Percentiles rank a stretch among this genome's conserved stretches.
Evolutionary conservation across 2,329 filamentous ascomycete genomes (phyloP).

Genomic region (Aspergillus unguis): DNA sequence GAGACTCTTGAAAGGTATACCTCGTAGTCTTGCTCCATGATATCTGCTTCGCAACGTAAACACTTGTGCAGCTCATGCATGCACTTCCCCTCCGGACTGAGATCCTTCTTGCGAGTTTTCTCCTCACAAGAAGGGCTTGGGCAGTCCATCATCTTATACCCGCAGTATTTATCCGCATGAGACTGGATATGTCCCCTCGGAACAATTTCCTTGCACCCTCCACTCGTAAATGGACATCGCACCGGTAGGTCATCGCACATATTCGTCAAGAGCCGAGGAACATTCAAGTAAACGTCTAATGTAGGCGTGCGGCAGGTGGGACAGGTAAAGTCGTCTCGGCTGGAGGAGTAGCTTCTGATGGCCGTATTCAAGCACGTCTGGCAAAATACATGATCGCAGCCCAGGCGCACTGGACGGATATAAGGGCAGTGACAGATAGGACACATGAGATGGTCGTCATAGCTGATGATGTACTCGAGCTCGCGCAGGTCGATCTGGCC

Average conservation of each 20-base stretch:
- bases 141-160: constrained; percentile 54
- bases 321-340: constrained; percentile 45
- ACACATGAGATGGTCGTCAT: constrained; percentile 61
- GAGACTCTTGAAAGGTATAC: constrained; percentile 23
- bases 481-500: constrained; percentile 52
- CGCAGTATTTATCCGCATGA: constrained; percentile 61
- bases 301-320: constrained; percentile 55
- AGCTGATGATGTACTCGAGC: constrained; percentile 56
- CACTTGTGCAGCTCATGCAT: constrained; percentile 54
- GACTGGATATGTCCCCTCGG: constrained; percentile 57
- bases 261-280: constrained; percentile 56
- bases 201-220: constrained; percentile 53
- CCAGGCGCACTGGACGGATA: constrained; percentile 55
- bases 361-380: constrained; percentile 54
- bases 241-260: constrained; percentile 62
- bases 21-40: constrained; percentile 56
- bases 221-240: constrained; percentile 54
- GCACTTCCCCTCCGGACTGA: constrained; percentile 48
- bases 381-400: constrained; percentile 65
- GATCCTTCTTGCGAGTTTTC: constrained; percentile 54
- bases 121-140: constrained; percentile 49
- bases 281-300: constrained; percentile 37
- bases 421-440: constrained; percentile 64
- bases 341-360: constrained; percentile 37
- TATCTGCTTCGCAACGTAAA: constrained; percentile 49